These are phyloP conservation scores for Cyclanthera cordifolia DNA, from an alignment of 306 rosid genomes.

Conservation along the genomic window DNA sequence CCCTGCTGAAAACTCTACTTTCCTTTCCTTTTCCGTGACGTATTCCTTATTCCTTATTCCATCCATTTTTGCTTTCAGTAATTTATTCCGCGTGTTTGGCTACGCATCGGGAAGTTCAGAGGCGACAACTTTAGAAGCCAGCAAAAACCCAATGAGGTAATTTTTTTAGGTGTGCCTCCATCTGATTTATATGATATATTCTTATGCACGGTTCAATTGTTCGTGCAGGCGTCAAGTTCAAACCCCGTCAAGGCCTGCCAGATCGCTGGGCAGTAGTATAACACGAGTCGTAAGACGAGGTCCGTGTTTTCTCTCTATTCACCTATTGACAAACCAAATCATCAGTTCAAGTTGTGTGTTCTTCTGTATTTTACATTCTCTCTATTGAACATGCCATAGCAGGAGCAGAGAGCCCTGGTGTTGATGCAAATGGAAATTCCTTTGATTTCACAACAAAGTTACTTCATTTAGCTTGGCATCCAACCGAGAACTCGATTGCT, in stretches of 20 bases:
- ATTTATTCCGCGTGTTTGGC: constrained; percentile 91
- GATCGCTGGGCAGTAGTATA: constrained; percentile 40
- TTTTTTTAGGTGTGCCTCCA: background rate
- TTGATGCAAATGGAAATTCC: constrained; percentile 42
- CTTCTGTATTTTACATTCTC: constrained; percentile 7
- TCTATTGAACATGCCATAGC: background rate
- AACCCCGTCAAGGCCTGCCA: constrained; percentile 44
- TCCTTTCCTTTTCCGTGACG: background rate
- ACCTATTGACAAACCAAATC: background rate
- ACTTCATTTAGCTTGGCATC: constrained; percentile 71
- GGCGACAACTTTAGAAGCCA: constrained; percentile 84
- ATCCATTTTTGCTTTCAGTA: constrained; percentile 47
- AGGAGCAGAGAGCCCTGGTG: constrained; percentile 45
- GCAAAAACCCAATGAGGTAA: constrained; percentile 98
- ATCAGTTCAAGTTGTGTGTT: background rate
- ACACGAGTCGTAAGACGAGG: constrained; percentile 52
- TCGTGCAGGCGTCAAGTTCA: constrained; percentile 47
- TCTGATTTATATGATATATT: background rate
- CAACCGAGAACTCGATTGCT: constrained; percentile 51
- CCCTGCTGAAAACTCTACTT: background rate
- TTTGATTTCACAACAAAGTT: constrained; percentile 52
- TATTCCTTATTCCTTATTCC: constrained; percentile 11
- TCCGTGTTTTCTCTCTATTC: constrained; percentile 14
- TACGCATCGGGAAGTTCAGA: constrained; percentile 69
- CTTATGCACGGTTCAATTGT: constrained; percentile 1